Evolutionary conservation across 768 basidiomycete species (phyloP).

Genomic region (Omphalotus guepiniiformis): DNA sequence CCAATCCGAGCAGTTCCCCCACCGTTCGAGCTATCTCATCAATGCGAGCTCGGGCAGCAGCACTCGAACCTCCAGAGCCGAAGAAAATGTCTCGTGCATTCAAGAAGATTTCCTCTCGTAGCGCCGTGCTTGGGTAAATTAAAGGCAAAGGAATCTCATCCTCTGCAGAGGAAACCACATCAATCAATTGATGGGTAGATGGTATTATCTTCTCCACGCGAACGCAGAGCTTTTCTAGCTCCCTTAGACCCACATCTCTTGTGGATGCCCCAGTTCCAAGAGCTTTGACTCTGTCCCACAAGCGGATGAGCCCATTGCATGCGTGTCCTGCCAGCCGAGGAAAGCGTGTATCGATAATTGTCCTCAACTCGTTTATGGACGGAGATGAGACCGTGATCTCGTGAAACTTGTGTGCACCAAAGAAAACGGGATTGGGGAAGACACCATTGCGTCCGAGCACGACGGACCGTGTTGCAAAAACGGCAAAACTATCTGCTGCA

Average conservation of each 20-base stretch:
- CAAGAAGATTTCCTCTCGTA: slow-evolving; percentile 86
- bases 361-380: slow-evolving; percentile 57
- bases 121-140: slow-evolving; percentile 62
- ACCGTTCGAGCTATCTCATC: slow-evolving; percentile 49
- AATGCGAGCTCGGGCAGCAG: slow-evolving; percentile 44
- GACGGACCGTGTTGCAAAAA: slow-evolving; percentile 87
- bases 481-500: slow-evolving; percentile 74
- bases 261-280: slow-evolving; percentile 49
- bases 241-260: slow-evolving; percentile 67
- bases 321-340: slow-evolving; percentile 50
- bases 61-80: slow-evolving; percentile 56
- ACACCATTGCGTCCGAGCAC: slow-evolving; percentile 39
- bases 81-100: slow-evolving; percentile 93
- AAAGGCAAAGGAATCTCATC: slow-evolving; percentile 28
- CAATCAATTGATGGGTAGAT: slow-evolving; percentile 37
- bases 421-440: slow-evolving; percentile 65
- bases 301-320: slow-evolving; percentile 47
- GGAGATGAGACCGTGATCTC: slow-evolving; percentile 66
- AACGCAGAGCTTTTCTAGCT: slow-evolving; percentile 79
- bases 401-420: slow-evolving; percentile 80
- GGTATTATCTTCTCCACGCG: slow-evolving; percentile 66
- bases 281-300: slow-evolving; percentile 64
- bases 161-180: slow-evolving; percentile 28
- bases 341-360: slow-evolving; percentile 68
- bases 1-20: slow-evolving; percentile 61